Conservation (phyloP, 1,284 basidiomycete species). For the Ganoderma sp. region DNA sequence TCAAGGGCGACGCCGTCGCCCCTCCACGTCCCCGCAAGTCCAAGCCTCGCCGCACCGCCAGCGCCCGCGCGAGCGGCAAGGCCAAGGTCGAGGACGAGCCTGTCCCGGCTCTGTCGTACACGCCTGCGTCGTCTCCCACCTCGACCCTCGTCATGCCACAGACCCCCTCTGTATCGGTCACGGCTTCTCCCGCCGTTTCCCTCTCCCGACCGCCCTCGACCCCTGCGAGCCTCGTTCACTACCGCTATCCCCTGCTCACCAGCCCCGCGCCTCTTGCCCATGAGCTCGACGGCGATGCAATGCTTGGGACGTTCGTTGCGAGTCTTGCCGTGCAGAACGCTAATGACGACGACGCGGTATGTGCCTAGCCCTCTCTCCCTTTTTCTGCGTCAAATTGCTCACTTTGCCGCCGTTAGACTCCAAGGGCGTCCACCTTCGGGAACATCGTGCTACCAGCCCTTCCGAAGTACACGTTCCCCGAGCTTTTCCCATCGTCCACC, state of each 20-base stretch:
- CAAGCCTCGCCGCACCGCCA: conserved; percentile 26
- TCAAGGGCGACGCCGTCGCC: conserved; percentile 28
- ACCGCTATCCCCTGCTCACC: background rate
- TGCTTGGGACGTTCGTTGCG: background rate
- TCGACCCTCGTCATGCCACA: background rate
- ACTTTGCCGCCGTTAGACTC: conserved; percentile 16
- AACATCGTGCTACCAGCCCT: conserved; percentile 20
- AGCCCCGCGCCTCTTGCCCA: background rate
- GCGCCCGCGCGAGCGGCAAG: background rate
- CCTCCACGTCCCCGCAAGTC: conserved; percentile 33
- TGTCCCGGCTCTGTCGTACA: conserved; percentile 4
- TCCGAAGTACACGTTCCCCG: conserved; percentile 22
- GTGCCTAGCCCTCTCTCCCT: conserved; percentile 4
- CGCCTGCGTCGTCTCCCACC: background rate
- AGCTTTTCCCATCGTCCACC: background rate
- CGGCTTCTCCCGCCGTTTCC: conserved; percentile 2
- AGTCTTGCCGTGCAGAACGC: conserved; percentile 1
- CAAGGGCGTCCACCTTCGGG: conserved; percentile 25
- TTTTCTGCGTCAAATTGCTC: background rate
- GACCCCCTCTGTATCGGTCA: background rate
- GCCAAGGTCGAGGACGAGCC: background rate
- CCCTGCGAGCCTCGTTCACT: background rate
- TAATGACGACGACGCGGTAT: conserved; percentile 25
- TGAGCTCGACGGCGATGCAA: background rate
- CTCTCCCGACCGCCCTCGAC: background rate